Base-by-base conservation (phyloP, 2,329 filamentous ascomycete genomes). In the Aspergillus terreus region DNA sequence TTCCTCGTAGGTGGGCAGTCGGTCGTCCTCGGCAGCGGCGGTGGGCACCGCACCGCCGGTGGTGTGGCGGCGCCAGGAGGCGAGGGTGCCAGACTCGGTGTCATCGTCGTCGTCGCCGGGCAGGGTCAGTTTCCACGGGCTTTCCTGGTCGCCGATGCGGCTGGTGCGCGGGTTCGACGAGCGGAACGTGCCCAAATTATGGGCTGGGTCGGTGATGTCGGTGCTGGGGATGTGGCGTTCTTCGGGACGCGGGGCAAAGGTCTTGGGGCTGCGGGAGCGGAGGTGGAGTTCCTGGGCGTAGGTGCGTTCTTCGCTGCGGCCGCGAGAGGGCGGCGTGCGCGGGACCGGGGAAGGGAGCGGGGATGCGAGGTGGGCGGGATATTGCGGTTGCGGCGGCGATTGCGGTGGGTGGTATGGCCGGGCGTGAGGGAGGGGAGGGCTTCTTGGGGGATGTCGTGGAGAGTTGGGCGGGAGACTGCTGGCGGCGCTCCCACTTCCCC, bases 211-310 rank as follows among this genome's bases (percentile, higher is more conserved):
- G 4, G 60, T 56, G 38, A 51, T 45, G 41, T 64, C 60, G 25
- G 53, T 54, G 32, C 52, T 60, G 9, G 60, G 55, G 30, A 58
- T 59, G 4, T 56, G 15, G 14, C 61, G 50, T 41, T 65, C 60
- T 27, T 64, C 57, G 1, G 60, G 59, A 11, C 56, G 54, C 23
- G 61, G 61, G 15, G 63, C 63, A 7, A 63, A 60, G 9, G 63
- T 49, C 21, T 58, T 63, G 6, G 70, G 70, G 47, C 66, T 71
- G 25, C 71, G 67, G 15, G 69, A 71, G 21, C 69, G 67, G 47
- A 71, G 58, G 45, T 70, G 66, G 4, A 72, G 58, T 25, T 70
- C 60, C 43, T 65, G 57, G 6, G 68, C 63, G 53, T 70, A 68
- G 6, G 52, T 56, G 32, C 53, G 53, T 4, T 54, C 58, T 15